A percentile compares a stretch with the other conserved stretches of the same genome.
These are phyloP conservation scores for Scorias spongiosa DNA, from an alignment of 2,329 filamentous ascomycete species.

Conservation along the genomic window DNA sequence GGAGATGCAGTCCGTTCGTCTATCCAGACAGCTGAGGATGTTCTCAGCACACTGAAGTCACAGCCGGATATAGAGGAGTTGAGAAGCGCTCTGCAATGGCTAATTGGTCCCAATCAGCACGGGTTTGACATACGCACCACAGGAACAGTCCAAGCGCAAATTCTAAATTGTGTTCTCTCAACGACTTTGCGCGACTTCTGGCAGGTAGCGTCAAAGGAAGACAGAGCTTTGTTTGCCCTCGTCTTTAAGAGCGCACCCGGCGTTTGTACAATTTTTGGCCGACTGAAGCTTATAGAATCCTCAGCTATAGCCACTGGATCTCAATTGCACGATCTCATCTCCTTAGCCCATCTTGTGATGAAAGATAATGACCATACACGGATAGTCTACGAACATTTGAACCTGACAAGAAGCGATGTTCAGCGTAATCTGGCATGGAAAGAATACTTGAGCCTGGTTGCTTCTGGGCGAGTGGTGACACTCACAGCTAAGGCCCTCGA, in stretches of 20 bases:
- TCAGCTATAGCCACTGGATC: no score
- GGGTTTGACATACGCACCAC: conserved; percentile 46
- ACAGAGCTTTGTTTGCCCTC: conserved; percentile 38
- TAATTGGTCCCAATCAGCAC: conserved; percentile 5
- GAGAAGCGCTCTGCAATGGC: conserved; percentile 6
- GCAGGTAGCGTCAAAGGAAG: conserved; percentile 37
- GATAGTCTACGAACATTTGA: neutral
- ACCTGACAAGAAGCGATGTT: conserved; percentile 4
- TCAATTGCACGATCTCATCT: no score
- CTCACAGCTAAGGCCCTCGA: conserved; percentile 40
- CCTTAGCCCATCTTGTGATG: no score
- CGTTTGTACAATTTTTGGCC: conserved; percentile 55
- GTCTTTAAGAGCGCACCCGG: conserved; percentile 62
- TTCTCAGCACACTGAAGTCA: conserved; percentile 24
- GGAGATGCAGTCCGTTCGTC: no score
- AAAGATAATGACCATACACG: neutral
- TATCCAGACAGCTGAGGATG: conserved; percentile 5
- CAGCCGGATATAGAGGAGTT: conserved; percentile 24
- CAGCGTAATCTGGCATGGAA: conserved; percentile 45
- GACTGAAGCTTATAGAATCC: conserved; percentile 25
- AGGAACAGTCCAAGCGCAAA: conserved; percentile 53
- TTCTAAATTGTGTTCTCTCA: conserved; percentile 59
- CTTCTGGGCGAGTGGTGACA: conserved; percentile 44
- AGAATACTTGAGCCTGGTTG: conserved; percentile 43
- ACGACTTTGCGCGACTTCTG: conserved; percentile 74